Percentiles rank a stretch among this genome's conserved stretches.
Conservation (phyloP, 2,329 filamentous ascomycete genomes). For the Fusarium sp. region DNA sequence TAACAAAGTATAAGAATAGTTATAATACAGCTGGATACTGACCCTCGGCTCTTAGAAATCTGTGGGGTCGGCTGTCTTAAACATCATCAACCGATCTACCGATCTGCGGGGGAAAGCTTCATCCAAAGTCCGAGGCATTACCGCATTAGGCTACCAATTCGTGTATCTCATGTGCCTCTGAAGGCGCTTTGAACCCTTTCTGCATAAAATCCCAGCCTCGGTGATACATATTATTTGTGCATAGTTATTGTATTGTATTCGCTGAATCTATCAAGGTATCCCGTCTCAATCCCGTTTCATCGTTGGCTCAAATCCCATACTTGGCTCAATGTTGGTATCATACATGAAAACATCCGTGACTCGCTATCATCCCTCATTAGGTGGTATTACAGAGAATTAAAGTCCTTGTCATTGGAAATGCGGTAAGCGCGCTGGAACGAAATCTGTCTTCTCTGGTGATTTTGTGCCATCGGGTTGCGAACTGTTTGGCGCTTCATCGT, state of each 20-base stretch:
- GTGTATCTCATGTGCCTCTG: slow-evolving; percentile 1
- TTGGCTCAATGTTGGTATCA: slow-evolving; percentile 39
- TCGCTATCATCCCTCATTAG: slow-evolving; percentile 18
- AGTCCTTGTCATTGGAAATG: slow-evolving; percentile 56
- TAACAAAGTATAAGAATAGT: not conserved
- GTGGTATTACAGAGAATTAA: slow-evolving; percentile 23
- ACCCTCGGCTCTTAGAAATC: not conserved
- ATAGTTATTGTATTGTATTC: not conserved
- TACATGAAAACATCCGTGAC: slow-evolving; percentile 32
- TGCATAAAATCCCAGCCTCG: not conserved
- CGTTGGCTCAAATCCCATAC: slow-evolving; percentile 12
- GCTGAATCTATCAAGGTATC: slow-evolving; percentile 2
- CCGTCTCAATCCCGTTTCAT: slow-evolving; percentile 5
- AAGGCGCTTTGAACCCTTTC: slow-evolving; percentile 4
- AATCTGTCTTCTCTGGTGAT: slow-evolving; percentile 45
- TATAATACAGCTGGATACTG: not conserved
- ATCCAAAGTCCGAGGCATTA: slow-evolving; percentile 46
- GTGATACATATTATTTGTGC: not conserved
- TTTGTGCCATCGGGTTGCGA: slow-evolving; percentile 7
- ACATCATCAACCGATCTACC: slow-evolving; percentile 30
- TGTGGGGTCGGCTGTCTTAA: not conserved
- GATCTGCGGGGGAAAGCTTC: slow-evolving; percentile 44
- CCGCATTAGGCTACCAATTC: slow-evolving; percentile 45
- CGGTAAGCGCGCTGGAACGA: slow-evolving; percentile 68
- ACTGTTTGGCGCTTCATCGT: slow-evolving; percentile 32